Conservation (phyloP, 2,329 filamentous ascomycete genomes). For the Lasiodiplodia hormozganensis region DNA sequence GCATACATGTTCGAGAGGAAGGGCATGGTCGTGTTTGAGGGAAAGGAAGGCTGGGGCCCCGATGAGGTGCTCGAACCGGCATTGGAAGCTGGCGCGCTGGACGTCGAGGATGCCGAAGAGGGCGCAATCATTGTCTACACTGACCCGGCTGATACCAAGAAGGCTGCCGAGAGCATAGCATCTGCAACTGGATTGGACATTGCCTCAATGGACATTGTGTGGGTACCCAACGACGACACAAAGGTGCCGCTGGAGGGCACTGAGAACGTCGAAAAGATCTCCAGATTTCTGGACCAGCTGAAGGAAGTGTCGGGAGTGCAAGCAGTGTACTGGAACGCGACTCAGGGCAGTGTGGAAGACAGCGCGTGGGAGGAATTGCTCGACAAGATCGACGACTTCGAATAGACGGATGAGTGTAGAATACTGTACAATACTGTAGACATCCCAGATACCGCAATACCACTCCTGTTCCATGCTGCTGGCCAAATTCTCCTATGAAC, state of each 20-base stretch:
- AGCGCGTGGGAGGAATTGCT: constrained; percentile 48
- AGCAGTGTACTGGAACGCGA: constrained; percentile 76
- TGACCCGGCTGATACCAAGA: constrained; percentile 68
- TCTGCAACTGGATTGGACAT: constrained; percentile 70
- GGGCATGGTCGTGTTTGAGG: constrained; percentile 75
- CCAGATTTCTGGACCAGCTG: constrained; percentile 64
- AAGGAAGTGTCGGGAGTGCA: constrained; percentile 76
- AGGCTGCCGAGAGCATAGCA: constrained; percentile 69
- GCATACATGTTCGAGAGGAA: constrained; percentile 85
- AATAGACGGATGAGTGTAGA: constrained; percentile 24
- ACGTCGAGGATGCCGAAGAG: constrained; percentile 72
- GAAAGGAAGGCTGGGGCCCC: constrained; percentile 56
- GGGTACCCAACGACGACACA: constrained; percentile 82
- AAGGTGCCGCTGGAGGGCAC: constrained; percentile 67
- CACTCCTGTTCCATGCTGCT: constrained; percentile 25
- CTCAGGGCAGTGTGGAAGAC: constrained; percentile 48
- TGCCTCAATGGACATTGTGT: constrained; percentile 80
- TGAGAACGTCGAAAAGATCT: constrained; percentile 63
- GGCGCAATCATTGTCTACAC: constrained; percentile 75
- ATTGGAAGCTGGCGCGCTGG: constrained; percentile 82
- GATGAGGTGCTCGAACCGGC: constrained; percentile 81
- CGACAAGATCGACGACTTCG: constrained; percentile 39
- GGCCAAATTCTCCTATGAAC: constrained; percentile 2
- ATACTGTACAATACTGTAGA: constrained; percentile 19
- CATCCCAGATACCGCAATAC: constrained; percentile 9